phyloP scores from a whole-genome alignment of 75 land plant genomes.

The Pinus tabuliformis region DNA sequence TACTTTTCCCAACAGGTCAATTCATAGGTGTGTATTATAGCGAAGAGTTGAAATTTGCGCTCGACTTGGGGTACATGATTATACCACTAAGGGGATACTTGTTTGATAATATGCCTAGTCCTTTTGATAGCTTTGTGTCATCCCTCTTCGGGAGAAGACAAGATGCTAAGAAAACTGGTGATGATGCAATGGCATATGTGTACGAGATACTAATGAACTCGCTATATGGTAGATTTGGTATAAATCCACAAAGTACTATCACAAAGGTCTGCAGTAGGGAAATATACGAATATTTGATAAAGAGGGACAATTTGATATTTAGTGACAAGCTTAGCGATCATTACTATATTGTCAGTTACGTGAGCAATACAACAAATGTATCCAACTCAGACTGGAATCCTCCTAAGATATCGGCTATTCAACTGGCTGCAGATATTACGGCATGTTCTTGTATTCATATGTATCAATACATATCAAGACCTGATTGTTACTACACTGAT shows the following conservation, averaged over 20 bases:
- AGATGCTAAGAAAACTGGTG: background rate
- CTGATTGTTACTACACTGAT: background rate
- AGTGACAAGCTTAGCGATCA: background rate
- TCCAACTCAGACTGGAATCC: background rate
- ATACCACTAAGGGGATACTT: background rate
- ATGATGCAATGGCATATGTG: background rate
- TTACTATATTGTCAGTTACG: background rate
- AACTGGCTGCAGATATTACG: background rate
- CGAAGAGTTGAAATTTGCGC: background rate
- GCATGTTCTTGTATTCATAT: background rate
- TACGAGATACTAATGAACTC: conserved; percentile 9
- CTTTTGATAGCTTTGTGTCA: background rate
- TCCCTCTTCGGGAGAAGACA: background rate
- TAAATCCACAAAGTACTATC: background rate
- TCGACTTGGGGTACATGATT: background rate
- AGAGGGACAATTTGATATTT: background rate
- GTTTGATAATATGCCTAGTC: background rate
- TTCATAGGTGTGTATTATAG: background rate
- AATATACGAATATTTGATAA: conserved; percentile 2
- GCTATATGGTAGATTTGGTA: conserved; percentile 4
- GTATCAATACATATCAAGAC: background rate
- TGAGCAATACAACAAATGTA: background rate
- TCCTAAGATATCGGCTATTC: background rate
- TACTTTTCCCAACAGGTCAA: background rate
- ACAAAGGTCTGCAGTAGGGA: background rate